Conservation (phyloP, 805 yeast genomes). For the Priceomyces medius region DNA sequence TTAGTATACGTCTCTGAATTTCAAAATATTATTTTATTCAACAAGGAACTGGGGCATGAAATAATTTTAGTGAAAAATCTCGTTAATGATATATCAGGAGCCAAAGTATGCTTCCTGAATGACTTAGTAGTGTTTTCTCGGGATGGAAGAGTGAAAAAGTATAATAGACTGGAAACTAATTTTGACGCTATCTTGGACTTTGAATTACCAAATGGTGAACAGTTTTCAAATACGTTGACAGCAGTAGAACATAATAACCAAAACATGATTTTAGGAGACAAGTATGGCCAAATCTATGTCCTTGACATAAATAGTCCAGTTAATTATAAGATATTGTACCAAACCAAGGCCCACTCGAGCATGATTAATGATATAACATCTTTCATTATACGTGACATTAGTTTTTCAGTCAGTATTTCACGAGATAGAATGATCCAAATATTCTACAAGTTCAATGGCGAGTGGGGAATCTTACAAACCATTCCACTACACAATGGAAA, state of each 20-base stretch:
- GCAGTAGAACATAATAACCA: constrained; percentile 35
- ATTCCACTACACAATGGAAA: constrained; percentile 59
- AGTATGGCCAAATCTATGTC: constrained; percentile 42
- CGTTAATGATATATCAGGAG: constrained; percentile 37
- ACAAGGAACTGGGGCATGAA: constrained; percentile 12
- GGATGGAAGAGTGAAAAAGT: constrained; percentile 36
- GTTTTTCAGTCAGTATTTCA: constrained; percentile 48
- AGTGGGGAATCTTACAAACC: constrained; percentile 60
- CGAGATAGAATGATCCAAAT: constrained; percentile 66
- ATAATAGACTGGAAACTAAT: constrained; percentile 15
- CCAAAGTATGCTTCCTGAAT: constrained; percentile 31
- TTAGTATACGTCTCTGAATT: constrained; percentile 33
- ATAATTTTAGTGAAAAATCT: constrained; percentile 34
- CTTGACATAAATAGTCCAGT: constrained; percentile 16
- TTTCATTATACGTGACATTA: constrained; percentile 25
- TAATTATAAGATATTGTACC: constrained; percentile 16
- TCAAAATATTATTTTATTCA: constrained; percentile 36
- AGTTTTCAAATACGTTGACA: constrained; percentile 40
- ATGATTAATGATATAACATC: constrained; percentile 45
- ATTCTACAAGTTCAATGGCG: constrained; percentile 25
- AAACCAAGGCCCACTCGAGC: constrained; percentile 51
- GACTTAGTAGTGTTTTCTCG: constrained; percentile 42
- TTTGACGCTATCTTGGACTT: constrained; percentile 11
- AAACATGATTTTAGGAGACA: constrained; percentile 47
- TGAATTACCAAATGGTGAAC: constrained; percentile 26